Conservation (phyloP, 345 rosid genomes). For the Melaleuca quinquenervia region DNA sequence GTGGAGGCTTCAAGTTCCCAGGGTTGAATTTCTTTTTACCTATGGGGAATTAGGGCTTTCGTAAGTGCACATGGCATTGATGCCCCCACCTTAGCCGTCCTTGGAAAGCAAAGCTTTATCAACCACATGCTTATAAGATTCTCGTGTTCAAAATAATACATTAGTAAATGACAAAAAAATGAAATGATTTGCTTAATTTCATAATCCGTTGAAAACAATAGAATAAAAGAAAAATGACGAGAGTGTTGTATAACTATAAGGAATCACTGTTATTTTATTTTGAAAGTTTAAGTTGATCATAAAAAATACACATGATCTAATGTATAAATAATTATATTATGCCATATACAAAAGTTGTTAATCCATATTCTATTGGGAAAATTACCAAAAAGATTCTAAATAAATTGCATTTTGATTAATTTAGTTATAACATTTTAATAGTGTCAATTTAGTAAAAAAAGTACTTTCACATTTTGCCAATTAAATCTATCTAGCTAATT, state of each 20-base stretch:
- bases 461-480: too few relatives aligned
- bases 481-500: too few relatives aligned
- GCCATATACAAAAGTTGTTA: background rate
- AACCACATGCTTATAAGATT: background rate
- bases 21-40: background rate
- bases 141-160: background rate
- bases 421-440: too few relatives aligned
- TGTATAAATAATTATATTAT: too few relatives aligned
- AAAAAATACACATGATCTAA: background rate
- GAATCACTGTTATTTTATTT: background rate
- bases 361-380: background rate
- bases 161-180: background rate
- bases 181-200: background rate
- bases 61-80: background rate
- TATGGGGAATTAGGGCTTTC: background rate
- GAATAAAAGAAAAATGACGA: too few relatives aligned
- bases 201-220: background rate
- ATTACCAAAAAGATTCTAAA: too few relatives aligned
- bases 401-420: too few relatives aligned
- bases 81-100: background rate
- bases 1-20: background rate
- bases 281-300: background rate
- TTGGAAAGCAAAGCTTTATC: background rate
- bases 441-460: too few relatives aligned
- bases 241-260: background rate